Evolutionary conservation across 2,329 filamentous ascomycete genomes (phyloP), one percentile per base, ranked within the genome.

Genomic region (Aotearoamyces nothofagi): DNA sequence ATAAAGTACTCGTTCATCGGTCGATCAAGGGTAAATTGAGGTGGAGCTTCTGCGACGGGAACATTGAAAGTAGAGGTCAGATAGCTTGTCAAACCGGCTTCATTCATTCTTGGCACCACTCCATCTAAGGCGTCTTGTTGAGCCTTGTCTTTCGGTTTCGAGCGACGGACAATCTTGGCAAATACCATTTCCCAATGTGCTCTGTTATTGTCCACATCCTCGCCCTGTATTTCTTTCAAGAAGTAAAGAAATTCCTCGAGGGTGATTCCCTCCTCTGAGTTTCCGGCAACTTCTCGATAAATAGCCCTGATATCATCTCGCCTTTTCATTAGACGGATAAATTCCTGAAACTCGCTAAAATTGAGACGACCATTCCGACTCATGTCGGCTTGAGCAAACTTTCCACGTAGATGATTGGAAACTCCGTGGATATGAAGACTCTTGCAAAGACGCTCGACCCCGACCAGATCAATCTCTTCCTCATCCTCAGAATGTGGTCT

Each of bases 1-100:
- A 98, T 90, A 59, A 84, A 94, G 54, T 98, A 98, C 49, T 96
- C 87, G 49, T 92, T 93, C 50, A 96, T 60, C 0, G 90, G 90
- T 14, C 80, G 72, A 46, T 92, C 74, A 31, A 94, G 69, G 5
- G 60, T 60, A 31, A 73, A 70, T 15, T 70, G 57, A 9, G 66
- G 54, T n/a, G 69, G 66, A 35, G 67, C 63, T 23, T 67, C 65
- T 15, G 66, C 56, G 23, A 83, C 65, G 3, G 79, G 63, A 2
- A 70, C 63, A 45, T 92, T 92, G 41, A 73, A 66, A 24, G 69
- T 67, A 0, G 82, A 92, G 9, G 74, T 69, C 9, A 93, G 58
- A 45, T 78, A 92, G 8, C 70, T 70, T 15, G 81, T 71, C 42
- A 98, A 82, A 1, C 74, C 79, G 22, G 78, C 66, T 44, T 86